Conservation (phyloP, 1,284 basidiomycete species). For the Ceratobasidium sp. region DNA sequence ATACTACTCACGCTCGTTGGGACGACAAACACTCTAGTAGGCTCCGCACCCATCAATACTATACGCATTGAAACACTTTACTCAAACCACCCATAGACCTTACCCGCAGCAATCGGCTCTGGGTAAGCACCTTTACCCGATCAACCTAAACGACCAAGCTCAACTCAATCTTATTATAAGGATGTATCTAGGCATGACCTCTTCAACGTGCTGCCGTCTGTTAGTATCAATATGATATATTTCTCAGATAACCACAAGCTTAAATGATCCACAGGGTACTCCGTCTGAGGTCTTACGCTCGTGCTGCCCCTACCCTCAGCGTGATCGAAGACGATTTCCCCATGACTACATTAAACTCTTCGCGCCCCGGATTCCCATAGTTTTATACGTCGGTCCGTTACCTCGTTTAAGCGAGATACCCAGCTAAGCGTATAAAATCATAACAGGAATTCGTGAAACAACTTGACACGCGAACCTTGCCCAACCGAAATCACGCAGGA, state of each 20-base stretch:
- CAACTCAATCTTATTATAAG: neutral
- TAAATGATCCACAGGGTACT: neutral
- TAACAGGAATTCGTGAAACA: too few relatives aligned
- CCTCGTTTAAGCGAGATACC: too few relatives aligned
- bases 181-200: neutral
- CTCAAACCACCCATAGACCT: neutral
- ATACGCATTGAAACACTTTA: neutral
- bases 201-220: slow-evolving; percentile 5
- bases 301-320: neutral
- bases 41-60: too few relatives aligned
- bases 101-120: neutral
- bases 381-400: too few relatives aligned
- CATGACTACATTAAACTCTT: neutral
- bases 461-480: too few relatives aligned
- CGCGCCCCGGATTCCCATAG: too few relatives aligned
- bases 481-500: too few relatives aligned
- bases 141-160: neutral
- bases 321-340: neutral
- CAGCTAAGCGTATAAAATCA: too few relatives aligned
- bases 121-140: neutral
- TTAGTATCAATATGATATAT: too few relatives aligned
- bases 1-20: neutral
- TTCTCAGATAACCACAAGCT: too few relatives aligned
- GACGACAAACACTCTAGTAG: too few relatives aligned
- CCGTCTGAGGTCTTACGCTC: neutral